Evolutionary conservation across 2,329 filamentous ascomycete genomes (phyloP).

Genomic region (Xylaria hypoxylon): DNA sequence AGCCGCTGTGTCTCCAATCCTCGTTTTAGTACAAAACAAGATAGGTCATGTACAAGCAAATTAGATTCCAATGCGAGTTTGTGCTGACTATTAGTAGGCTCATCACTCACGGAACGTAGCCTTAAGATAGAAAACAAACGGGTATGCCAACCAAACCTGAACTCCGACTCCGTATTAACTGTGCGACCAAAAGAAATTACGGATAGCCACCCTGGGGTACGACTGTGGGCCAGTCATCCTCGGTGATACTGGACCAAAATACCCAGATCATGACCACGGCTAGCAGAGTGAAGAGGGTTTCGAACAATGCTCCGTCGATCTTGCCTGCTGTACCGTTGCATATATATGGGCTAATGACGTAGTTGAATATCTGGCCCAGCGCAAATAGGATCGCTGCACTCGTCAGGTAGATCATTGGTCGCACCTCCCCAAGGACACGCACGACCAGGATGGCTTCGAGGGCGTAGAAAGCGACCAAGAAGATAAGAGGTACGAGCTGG

Average conservation of each 20-base stretch:
- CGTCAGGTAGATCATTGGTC: conserved; percentile 90
- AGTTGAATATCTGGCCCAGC: conserved; percentile 95
- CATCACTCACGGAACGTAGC: conserved; percentile 35
- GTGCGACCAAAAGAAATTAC: conserved; percentile 42
- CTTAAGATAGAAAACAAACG: conserved; percentile 47
- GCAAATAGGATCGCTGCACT: conserved; percentile 84
- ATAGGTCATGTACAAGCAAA: conserved; percentile 32
- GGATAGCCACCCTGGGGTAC: conserved; percentile 56
- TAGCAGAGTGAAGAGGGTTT: conserved; percentile 90
- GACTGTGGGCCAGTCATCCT: conserved; percentile 90
- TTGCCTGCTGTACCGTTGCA: conserved; percentile 85
- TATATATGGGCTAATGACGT: conserved; percentile 89
- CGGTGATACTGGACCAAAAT: conserved; percentile 99
- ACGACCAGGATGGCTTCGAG: conserved; percentile 88
- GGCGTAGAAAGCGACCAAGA: conserved; percentile 87
- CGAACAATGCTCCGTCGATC: conserved; percentile 92
- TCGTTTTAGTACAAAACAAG: conserved; percentile 17
- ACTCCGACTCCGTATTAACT: conserved; percentile 51
- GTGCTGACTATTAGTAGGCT: conserved; percentile 26
- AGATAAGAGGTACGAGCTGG: conserved; percentile 87
- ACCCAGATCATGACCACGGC: conserved; percentile 87
- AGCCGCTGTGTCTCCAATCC: conserved; percentile 37
- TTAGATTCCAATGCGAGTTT: conserved; percentile 41
- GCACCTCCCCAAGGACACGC: conserved; percentile 84
- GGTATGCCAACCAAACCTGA: conserved; percentile 51